A percentile compares a stretch with the other conserved stretches of the same genome.
Evolutionary conservation across 352 stramenopile species (phyloP).

Genomic region (Globisporangium spinosum): DNA sequence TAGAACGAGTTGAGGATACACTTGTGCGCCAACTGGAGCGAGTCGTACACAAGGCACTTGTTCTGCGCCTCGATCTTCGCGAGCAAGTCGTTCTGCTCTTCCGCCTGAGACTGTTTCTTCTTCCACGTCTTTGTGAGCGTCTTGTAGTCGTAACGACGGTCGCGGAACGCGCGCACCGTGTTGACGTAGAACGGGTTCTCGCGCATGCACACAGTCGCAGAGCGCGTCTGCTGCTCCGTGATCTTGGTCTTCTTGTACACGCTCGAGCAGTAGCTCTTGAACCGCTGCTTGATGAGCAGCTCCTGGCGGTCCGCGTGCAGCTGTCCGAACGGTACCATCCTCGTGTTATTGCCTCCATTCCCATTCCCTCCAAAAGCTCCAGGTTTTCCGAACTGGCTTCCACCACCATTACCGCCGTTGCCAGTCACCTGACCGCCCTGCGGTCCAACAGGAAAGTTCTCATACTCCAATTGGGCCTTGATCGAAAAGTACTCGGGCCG

Average conservation of each 20-base stretch:
- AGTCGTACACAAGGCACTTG: conserved; percentile 95
- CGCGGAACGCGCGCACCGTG: conserved; percentile 98
- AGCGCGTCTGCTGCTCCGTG: conserved; percentile 92
- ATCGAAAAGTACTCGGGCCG: conserved; percentile 95
- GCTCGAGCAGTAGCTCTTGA: conserved; percentile 95
- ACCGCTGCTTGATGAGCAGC: conserved; percentile 65
- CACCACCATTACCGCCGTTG: conserved; percentile 9
- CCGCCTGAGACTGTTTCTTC: conserved; percentile 68
- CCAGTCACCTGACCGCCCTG: conserved; percentile 7
- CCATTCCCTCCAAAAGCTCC: not conserved
- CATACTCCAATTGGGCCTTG: conserved; percentile 93
- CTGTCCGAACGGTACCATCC: conserved; percentile 57
- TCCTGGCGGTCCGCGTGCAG: conserved; percentile 56
- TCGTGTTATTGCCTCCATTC: conserved; percentile 14
- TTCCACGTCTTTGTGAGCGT: conserved; percentile 96
- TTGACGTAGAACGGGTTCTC: conserved; percentile 99
- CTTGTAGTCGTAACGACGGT: conserved; percentile 99
- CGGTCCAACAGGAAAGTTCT: conserved; percentile 60
- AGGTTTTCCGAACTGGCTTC: conserved; percentile 16
- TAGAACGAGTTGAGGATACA: conserved; percentile 99
- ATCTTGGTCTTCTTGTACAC: conserved; percentile 97
- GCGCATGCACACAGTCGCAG: conserved; percentile 97
- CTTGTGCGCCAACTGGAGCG: conserved; percentile 99
- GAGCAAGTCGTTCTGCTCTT: conserved; percentile 78
- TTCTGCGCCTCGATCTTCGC: conserved; percentile 86